Evolutionary conservation across 176 grass and related monocot species (phyloP), one percentile per base, ranked within the genome.

Genomic region (maize (Zea mays)): DNA sequence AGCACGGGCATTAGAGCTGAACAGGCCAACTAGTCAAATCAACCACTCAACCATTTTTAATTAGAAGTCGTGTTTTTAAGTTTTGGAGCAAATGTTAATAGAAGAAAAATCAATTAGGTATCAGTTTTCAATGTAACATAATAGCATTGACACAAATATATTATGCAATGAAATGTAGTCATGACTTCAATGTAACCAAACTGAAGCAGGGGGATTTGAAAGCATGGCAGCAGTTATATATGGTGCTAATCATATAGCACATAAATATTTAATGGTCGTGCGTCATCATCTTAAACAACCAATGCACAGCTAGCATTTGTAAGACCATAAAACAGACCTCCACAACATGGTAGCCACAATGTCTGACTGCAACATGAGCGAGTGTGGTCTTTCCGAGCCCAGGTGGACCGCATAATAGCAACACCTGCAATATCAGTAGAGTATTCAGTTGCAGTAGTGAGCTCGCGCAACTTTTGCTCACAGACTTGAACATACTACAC

Each of bases 381-480:
- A 97, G 95, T 34, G 95, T 97, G 49, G 95, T 94, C 65, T 97
- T 97, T 61, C 91, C 95, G 83, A 97, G 95, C 33, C 95, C 95
- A 62, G 95, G 91, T 71, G 95, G 82, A 41, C 95, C 95, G 88
- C 95, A 98, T 56, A 98, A 80, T 82, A 98, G 76, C 86, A 98
- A 88, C 50, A 98, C 95, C 93, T 97, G 84, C 58, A 91, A 63
- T 65, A 65, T 60, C 48, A 21, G 16, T 58, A 82, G 71, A 13
- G 41, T 55, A 76, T 75, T 67, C 13, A 70, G 43, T 68, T 75
- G 56, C 12, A 62, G 20, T 36, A 76, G 16, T 12, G 50, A 73
- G 40, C 71, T 50, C 20, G 49, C 9, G n/a, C 56, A 47, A 52
- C 21, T 70, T 70, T 49, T 70, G 10, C n/a, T 57, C 41, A 80